A percentile compares a stretch with the other conserved stretches of the same genome.
Conservation (phyloP, 2,329 filamentous ascomycete genomes). For the Fusarium sp. region DNA sequence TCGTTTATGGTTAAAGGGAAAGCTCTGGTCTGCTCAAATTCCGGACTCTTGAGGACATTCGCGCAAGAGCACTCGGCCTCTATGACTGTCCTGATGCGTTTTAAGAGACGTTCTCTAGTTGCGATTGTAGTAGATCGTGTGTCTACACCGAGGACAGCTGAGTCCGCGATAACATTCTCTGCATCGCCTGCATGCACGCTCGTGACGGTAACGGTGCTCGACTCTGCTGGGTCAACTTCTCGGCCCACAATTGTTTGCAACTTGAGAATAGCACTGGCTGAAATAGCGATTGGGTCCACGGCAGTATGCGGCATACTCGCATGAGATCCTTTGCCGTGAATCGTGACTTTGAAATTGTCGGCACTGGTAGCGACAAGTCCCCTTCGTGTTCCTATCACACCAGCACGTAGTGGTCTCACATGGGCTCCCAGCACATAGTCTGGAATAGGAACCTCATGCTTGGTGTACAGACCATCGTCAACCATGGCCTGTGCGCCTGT, state of each 20-base stretch:
- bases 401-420: conserved; percentile 54
- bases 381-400: conserved; percentile 42
- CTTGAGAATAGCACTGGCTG: conserved; percentile 18
- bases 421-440: conserved; percentile 58
- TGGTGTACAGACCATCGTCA: conserved; percentile 55
- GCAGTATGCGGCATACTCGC: conserved; percentile 33
- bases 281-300: conserved; percentile 22
- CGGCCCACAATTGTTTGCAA: conserved; percentile 53
- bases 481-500: conserved; percentile 67
- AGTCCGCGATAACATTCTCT: conserved; percentile 63
- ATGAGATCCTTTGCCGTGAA: conserved; percentile 55
- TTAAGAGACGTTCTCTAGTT: conserved; percentile 55
- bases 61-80: conserved; percentile 68
- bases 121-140: conserved; percentile 55
- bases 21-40: conserved; percentile 57
- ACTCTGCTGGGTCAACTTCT: conserved; percentile 55
- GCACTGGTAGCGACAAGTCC: conserved; percentile 49
- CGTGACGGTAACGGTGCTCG: conserved; percentile 62
- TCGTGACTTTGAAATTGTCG: conserved; percentile 50
- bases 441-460: conserved; percentile 48
- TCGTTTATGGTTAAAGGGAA: conserved; percentile 70
- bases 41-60: conserved; percentile 60
- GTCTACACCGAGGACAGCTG: conserved; percentile 58
- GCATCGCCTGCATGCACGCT: conserved; percentile 60
- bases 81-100: conserved; percentile 60